phyloP scores from a whole-genome alignment of 1,284 basidiomycete genomes.

The Cystobasidium slooffiae region DNA sequence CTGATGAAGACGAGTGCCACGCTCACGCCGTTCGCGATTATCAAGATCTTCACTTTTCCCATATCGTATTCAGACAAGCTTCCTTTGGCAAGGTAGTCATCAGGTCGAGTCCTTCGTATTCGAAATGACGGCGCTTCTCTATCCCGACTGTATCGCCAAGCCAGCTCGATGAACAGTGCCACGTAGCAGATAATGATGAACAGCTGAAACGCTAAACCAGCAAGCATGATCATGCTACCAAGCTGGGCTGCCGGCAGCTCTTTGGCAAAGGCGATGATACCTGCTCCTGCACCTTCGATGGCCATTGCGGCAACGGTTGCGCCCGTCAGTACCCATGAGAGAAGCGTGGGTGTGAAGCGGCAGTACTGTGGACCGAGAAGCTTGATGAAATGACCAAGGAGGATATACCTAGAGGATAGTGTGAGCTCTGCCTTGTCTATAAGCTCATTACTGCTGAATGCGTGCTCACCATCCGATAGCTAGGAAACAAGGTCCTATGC shows the following conservation, averaged over 20 bases:
- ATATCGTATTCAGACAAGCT: neutral
- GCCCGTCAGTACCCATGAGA: slow-evolving; percentile 57
- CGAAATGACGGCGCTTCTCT: slow-evolving; percentile 3
- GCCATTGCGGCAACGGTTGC: slow-evolving; percentile 58
- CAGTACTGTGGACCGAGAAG: slow-evolving; percentile 56
- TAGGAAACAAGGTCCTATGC: slow-evolving; percentile 8
- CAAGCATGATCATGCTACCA: slow-evolving; percentile 25
- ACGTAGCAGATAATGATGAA: slow-evolving; percentile 10
- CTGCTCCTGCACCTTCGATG: slow-evolving; percentile 59
- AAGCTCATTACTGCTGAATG: neutral
- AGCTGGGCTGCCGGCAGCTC: neutral
- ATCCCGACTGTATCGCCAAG: slow-evolving; percentile 5
- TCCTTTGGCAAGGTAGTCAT: neutral
- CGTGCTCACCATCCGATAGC: neutral
- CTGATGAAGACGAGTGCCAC: slow-evolving; percentile 18
- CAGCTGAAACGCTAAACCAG: slow-evolving; percentile 16
- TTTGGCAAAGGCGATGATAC: slow-evolving; percentile 50
- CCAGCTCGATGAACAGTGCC: slow-evolving; percentile 27
- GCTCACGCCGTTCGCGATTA: slow-evolving; percentile 18
- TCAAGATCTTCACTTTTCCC: neutral
- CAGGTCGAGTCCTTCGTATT: slow-evolving; percentile 13
- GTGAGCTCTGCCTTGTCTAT: neutral
- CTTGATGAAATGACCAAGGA: slow-evolving; percentile 56
- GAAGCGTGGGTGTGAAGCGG: slow-evolving; percentile 53
- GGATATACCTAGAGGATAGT: slow-evolving; percentile 50